These are phyloP conservation scores for Solioccasus polychromus DNA, from an alignment of 768 basidiomycete species.

Conservation along the genomic window DNA sequence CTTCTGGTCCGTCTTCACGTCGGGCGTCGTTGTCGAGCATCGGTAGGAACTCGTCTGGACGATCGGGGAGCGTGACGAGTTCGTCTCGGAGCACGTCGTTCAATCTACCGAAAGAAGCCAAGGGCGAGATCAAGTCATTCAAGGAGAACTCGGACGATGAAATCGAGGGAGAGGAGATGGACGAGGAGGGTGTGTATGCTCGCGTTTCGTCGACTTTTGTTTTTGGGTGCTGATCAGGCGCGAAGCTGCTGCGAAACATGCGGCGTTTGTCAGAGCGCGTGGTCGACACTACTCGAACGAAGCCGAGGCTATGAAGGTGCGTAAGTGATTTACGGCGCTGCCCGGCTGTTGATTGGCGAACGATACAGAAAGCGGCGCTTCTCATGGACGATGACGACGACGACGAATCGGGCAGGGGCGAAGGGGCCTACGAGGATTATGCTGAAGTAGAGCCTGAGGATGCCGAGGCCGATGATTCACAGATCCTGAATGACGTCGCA, in stretches of 20 bases:
- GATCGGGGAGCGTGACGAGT: slow-evolving; percentile 61
- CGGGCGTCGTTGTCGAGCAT: slow-evolving; percentile 70
- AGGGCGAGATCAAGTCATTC: slow-evolving; percentile 53
- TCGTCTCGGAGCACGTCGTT: slow-evolving; percentile 83
- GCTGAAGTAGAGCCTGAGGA: slow-evolving; percentile 19
- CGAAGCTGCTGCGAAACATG: slow-evolving; percentile 77
- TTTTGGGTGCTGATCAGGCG: slow-evolving; percentile 1
- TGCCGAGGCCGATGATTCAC: not conserved
- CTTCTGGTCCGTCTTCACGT: slow-evolving; percentile 68
- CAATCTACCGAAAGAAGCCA: slow-evolving; percentile 69
- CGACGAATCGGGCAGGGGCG: slow-evolving; percentile 3
- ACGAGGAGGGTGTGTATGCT: slow-evolving; percentile 78
- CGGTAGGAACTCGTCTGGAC: slow-evolving; percentile 50
- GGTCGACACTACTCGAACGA: slow-evolving; percentile 89
- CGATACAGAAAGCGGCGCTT: slow-evolving; percentile 55
- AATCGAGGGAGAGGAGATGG: slow-evolving; percentile 80
- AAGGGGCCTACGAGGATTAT: not conserved
- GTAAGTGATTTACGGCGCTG: slow-evolving; percentile 1
- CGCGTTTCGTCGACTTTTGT: not conserved
- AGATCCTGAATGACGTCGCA: not conserved
- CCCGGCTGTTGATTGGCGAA: slow-evolving; percentile 3
- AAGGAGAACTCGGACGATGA: slow-evolving; percentile 44
- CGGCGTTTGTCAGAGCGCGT: slow-evolving; percentile 75
- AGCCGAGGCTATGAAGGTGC: slow-evolving; percentile 89
- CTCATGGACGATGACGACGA: slow-evolving; percentile 65